These are phyloP conservation scores for Wickerhamiella shivajii DNA, from an alignment of 805 yeast genomes.

Conservation along the genomic window DNA sequence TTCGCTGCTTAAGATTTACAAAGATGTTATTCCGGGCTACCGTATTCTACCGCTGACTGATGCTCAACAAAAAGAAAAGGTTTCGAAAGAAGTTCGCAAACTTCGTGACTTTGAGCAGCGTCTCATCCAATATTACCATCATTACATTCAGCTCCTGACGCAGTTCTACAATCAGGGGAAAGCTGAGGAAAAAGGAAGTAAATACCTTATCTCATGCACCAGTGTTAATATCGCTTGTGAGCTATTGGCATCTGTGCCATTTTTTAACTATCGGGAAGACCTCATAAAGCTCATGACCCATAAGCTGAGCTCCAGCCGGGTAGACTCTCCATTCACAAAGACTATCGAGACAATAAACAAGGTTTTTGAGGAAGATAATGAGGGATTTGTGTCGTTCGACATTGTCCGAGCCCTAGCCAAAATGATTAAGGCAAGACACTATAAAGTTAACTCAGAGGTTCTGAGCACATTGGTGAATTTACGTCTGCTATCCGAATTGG, in stretches of 20 bases:
- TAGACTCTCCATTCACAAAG: constrained; percentile 35
- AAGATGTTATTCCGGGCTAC: constrained; percentile 76
- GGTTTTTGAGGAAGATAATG: constrained; percentile 61
- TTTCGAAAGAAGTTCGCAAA: constrained; percentile 65
- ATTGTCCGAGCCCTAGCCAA: constrained; percentile 52
- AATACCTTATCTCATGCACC: constrained; percentile 20
- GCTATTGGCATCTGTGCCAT: constrained; percentile 48
- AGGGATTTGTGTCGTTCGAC: constrained; percentile 71
- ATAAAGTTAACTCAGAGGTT: constrained; percentile 70
- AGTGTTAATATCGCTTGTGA: constrained; percentile 74
- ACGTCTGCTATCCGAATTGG: constrained; percentile 27
- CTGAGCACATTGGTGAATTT: constrained; percentile 58
- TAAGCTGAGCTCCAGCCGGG: constrained; percentile 42
- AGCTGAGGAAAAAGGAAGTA: constrained; percentile 12
- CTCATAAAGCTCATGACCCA: constrained; percentile 52
- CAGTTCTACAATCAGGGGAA: constrained; percentile 29
- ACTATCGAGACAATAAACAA: constrained; percentile 53
- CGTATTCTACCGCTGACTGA: constrained; percentile 73
- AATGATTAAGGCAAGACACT: constrained; percentile 58
- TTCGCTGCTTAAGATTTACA: constrained; percentile 73
- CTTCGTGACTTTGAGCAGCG: constrained; percentile 70
- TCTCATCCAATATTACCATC: constrained; percentile 52
- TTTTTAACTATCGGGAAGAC: constrained; percentile 73
- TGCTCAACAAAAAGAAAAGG: constrained; percentile 65
- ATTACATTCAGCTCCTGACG: constrained; percentile 44